Conservation (phyloP, 2,329 filamentous ascomycete species). For the Fusarium annulatum region DNA sequence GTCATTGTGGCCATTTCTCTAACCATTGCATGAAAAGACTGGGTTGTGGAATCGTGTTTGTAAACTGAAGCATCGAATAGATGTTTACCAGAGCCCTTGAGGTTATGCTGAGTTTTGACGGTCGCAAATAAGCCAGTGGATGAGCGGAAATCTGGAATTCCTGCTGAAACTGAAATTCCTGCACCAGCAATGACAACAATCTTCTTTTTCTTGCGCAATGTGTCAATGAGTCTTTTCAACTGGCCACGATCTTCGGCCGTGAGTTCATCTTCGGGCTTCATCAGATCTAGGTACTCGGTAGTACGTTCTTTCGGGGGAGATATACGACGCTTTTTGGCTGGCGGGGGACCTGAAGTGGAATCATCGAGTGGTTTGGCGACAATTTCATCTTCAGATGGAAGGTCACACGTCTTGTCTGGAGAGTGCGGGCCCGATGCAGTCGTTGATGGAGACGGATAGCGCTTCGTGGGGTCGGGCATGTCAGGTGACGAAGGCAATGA, state of each 20-base stretch:
- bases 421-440: constrained; percentile 62
- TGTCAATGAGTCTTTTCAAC: constrained; percentile 77
- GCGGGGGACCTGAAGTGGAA: constrained; percentile 68
- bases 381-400: constrained; percentile 50
- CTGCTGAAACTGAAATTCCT: constrained; percentile 95
- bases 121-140: constrained; percentile 89
- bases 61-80: constrained; percentile 98
- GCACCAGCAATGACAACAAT: constrained; percentile 97
- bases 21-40: constrained; percentile 96
- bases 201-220: constrained; percentile 89
- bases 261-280: constrained; percentile 61
- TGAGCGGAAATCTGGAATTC: constrained; percentile 97
- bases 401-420: constrained; percentile 59
- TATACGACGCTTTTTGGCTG: constrained; percentile 80
- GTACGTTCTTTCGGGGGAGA: constrained; percentile 72
- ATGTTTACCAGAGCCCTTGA: constrained; percentile 90
- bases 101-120: constrained; percentile 85
- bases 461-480: constrained; percentile 53
- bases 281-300: constrained; percentile 84
- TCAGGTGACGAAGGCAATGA: constrained; percentile 61
- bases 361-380: constrained; percentile 41
- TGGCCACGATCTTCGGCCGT: constrained; percentile 60
- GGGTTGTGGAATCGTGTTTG: constrained; percentile 87
- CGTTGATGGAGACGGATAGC: constrained; percentile 66
- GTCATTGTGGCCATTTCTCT: constrained; percentile 85